Evolutionary conservation across 2,329 filamentous ascomycete species (phyloP).

Genomic region (Phoma sp.): DNA sequence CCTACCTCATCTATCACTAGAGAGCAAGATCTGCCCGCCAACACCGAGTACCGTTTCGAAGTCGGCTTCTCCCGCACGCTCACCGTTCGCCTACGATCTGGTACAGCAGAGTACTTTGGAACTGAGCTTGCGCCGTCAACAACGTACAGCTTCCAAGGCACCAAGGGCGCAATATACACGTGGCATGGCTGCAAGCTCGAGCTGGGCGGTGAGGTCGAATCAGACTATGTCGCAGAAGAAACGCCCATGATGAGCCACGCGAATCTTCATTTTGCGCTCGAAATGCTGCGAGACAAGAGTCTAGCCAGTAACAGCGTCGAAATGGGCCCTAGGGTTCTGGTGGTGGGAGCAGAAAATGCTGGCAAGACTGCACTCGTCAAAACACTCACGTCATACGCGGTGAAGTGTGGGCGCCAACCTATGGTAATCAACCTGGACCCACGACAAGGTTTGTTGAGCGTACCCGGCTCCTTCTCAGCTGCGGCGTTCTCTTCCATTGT

Average conservation of each 20-base stretch:
- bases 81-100: constrained; percentile 70
- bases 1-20: constrained; percentile 39
- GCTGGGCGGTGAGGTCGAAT: constrained; percentile 73
- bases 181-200: constrained; percentile 91
- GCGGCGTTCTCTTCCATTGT: constrained; percentile 87
- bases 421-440: constrained; percentile 86
- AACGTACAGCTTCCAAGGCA: constrained; percentile 80
- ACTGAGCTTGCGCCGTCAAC: constrained; percentile 86
- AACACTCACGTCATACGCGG: constrained; percentile 80
- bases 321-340: constrained; percentile 80
- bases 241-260: constrained; percentile 81
- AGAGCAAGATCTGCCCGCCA: constrained; percentile 53
- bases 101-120: constrained; percentile 92
- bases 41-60: constrained; percentile 56
- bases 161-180: constrained; percentile 87
- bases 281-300: constrained; percentile 72
- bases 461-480: constrained; percentile 80
- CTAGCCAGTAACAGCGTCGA: constrained; percentile 42
- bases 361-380: constrained; percentile 86
- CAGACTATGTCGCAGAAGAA: constrained; percentile 76
- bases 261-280: constrained; percentile 88
- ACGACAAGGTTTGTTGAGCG: constrained; percentile 65
- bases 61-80: constrained; percentile 45
- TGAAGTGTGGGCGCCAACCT: constrained; percentile 75
- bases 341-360: constrained; percentile 78